Evolutionary conservation across 176 grass and related monocot genomes (phyloP), one percentile per base, ranked within the genome.

Genomic region (Chloris gayana): DNA sequence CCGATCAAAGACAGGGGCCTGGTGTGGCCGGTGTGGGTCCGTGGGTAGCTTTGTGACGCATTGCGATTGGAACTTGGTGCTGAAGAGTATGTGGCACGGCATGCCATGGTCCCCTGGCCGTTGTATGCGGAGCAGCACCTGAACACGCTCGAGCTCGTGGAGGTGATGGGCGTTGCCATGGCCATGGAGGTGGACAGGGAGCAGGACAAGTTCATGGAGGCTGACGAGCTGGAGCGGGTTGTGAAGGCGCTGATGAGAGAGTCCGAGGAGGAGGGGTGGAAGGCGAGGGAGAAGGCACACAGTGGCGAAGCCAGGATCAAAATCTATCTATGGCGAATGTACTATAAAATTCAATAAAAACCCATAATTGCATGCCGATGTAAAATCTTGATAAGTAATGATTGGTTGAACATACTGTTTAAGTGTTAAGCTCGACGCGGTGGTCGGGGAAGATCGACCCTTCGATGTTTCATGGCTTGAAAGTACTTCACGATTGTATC

Each of bases 91-190:
- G 46, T 83, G 85, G 76, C 49, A 18, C 77, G 85, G 85, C n/a
- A 79, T 94, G 47, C 88, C 34, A 5, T 35, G 34, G 3, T 35
- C 3, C 3, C 34, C 34, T 35, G 34, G 34, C 34, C 34, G 34
- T 5, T 35, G 26, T 91, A 91, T 79, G 89, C 89, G 11, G 89
- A 91, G 67, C 89, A 91, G 77, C 89, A 89, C 83, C 84, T 87
- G 49, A 90, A 90, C 82, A 88, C 88, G 67, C 82, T 93, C 54
- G 76, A 87, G 80, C 76, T 93, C 0, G 91, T 84, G 67, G 29
- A 64, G 11, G 91, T 75, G 29, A 85, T 93, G 77, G 84, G 87
- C 50, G 91, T 90, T 14, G 87, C 87, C n/a, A 75, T 93, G 76
- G 50, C 65, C 67, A 66, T 92, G 0, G 38, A 58, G 74, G 38